phyloP scores from a whole-genome alignment of 169 alveolate genomes.

The Cyclospora cayetanensis region DNA sequence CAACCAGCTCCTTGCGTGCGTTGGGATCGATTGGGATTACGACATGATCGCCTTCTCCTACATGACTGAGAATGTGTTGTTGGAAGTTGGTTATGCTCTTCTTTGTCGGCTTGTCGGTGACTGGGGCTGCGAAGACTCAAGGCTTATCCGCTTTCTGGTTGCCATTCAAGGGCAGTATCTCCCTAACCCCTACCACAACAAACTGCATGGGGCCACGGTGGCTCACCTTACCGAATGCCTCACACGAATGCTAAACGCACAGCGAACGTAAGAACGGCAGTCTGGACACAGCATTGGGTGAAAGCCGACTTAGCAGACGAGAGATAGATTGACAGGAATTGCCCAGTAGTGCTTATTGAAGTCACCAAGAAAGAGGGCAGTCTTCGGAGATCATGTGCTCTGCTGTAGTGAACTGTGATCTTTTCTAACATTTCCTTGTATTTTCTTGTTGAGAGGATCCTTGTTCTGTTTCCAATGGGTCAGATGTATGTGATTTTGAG shows the following conservation, averaged over 20 bases:
- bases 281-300: no score
- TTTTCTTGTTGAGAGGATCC: no score
- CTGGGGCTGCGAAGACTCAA: conserved; percentile 48
- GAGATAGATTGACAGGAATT: no score
- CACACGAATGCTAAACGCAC: conserved; percentile 71
- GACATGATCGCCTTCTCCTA: not conserved
- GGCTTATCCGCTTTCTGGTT: conserved; percentile 1
- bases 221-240: conserved; percentile 78
- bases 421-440: no score
- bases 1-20: not conserved
- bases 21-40: conserved; percentile 55
- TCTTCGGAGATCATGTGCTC: no score
- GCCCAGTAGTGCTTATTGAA: no score
- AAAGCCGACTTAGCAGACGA: no score
- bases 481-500: no score
- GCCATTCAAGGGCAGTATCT: conserved; percentile 49
- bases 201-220: conserved; percentile 73
- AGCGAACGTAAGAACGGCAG: conserved; percentile 30
- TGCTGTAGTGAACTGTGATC: no score
- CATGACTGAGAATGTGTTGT: not conserved
- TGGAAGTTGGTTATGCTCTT: conserved; percentile 49
- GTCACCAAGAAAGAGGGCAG: no score
- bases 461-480: no score
- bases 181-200: conserved; percentile 68
- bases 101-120: conserved; percentile 19